Base-by-base conservation (phyloP, 2,329 filamentous ascomycete genomes). In the Alternaria rosae region DNA sequence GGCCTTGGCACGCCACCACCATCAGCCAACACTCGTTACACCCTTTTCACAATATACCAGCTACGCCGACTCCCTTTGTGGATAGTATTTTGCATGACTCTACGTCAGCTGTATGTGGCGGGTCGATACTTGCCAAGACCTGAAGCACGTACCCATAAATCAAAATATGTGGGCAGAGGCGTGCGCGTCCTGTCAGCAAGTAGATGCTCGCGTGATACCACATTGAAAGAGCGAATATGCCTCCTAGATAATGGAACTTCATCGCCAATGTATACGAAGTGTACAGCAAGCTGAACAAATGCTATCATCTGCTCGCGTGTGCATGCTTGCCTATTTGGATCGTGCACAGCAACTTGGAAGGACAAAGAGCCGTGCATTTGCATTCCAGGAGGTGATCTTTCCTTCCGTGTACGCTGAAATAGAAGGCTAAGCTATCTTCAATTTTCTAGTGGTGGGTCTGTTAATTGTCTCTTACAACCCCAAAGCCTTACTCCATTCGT, bases 121-220 rank as follows among this genome's bases (percentile, higher is more conserved):
- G 28, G 23, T 35, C 8, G 12, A 35, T 23, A 21, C 28, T 32
- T 3, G 32, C 17, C 3, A 15, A 50, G 47, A 23, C 11, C 30
- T 23, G 5, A 58, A n/a, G 10, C 43, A 58, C 23, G 12, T 28
- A 38, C 35, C 35, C 43, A 17, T 23, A 11, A 4, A 51, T 17
- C 12, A 51, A 20, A 21, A 15, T 12, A 51, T 17, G 20, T 25
- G 30, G 47, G 47, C 13, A 41, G 21, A 43, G 25, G 35, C n/a
- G 43, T 43, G 52, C 45, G 45, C 44, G 45, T 41, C n/a, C 26
- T 41, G 48, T 58, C 56, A 53, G 56, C 48, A 45, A 30, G 21
- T 11, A 12, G 23, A 28, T 41, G 23, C 20, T 21, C 17, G 25
- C 15, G 12, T 11, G 28, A 10, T 35, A 4, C 32, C n/a, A 35